phyloP scores from a whole-genome alignment of 768 basidiomycete species.

The Tricholoma furcatifolium region DNA sequence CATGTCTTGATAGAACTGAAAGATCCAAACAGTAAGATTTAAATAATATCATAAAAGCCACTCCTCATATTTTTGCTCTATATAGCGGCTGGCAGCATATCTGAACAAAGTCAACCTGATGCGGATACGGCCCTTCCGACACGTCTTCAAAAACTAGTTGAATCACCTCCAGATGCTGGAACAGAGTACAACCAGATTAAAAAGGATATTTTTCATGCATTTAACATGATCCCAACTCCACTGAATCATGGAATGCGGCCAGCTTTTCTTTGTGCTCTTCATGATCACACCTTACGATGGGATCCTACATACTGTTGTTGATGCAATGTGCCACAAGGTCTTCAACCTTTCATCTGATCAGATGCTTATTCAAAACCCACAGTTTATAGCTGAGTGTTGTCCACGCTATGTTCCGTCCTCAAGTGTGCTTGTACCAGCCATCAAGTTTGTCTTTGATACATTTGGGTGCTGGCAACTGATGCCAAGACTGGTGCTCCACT shows the following conservation, averaged over 20 bases:
- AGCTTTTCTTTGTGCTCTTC: conserved; percentile 18
- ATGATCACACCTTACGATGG: conserved; percentile 23
- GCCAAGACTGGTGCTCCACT: conserved; percentile 15
- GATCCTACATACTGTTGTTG: conserved; percentile 20
- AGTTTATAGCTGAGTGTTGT: conserved; percentile 13
- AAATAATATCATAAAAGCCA: too few relatives aligned
- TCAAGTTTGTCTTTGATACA: conserved; percentile 19
- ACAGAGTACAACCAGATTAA: conserved; percentile 15
- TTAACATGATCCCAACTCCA: conserved; percentile 10
- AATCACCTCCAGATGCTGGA: not conserved
- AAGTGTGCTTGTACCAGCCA: conserved; percentile 18
- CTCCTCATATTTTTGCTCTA: too few relatives aligned
- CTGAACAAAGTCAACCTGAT: too few relatives aligned
- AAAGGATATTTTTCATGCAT: conserved; percentile 24
- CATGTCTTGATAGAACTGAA: too few relatives aligned
- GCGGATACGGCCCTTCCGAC: too few relatives aligned
- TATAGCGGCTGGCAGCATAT: too few relatives aligned
- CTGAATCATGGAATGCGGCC: conserved; percentile 18
- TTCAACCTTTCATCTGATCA: conserved; percentile 13
- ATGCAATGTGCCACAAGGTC: conserved; percentile 10
- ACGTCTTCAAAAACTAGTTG: too few relatives aligned
- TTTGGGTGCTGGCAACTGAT: conserved; percentile 20
- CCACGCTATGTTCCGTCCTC: conserved; percentile 20
- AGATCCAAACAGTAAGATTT: too few relatives aligned
- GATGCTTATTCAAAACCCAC: conserved; percentile 20